Evolutionary conservation across 192 early-diverging fungal genomes (phyloP).

Genomic region (Spizellomyces sp.): DNA sequence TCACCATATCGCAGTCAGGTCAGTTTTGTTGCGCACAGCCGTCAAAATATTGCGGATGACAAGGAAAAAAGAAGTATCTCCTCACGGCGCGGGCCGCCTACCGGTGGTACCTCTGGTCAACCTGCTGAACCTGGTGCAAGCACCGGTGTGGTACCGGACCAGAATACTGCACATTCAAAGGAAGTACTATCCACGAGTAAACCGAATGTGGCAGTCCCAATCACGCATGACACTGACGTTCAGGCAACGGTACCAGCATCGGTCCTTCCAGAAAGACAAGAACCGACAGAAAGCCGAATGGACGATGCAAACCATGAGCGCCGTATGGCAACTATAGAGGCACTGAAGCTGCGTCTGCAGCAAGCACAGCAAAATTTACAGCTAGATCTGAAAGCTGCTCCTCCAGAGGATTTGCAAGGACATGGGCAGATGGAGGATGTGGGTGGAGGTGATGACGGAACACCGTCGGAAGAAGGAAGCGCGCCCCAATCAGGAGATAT

Average conservation of each 20-base stretch:
- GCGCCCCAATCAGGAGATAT: neutral
- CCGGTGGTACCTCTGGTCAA: neutral
- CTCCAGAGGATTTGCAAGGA: neutral
- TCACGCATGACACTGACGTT: too few species aligned
- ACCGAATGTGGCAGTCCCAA: too few species aligned
- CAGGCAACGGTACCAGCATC: neutral
- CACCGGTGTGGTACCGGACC: neutral
- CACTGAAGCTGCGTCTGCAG: slow-evolving; percentile 25
- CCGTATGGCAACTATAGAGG: slow-evolving; percentile 27
- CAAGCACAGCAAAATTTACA: slow-evolving; percentile 14
- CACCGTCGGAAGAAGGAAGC: neutral
- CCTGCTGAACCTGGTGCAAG: neutral
- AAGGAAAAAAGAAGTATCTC: neutral
- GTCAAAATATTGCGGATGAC: neutral
- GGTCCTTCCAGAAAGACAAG: neutral
- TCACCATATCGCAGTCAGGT: neutral
- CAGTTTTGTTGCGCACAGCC: neutral
- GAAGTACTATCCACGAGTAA: too few species aligned
- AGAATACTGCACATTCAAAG: neutral
- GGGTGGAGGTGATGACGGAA: neutral
- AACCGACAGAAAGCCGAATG: neutral
- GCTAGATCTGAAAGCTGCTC: neutral
- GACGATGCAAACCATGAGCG: slow-evolving; percentile 10
- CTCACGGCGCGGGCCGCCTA: neutral
- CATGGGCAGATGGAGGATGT: neutral